These are phyloP conservation scores for Rutidosis leptorrhynchoides DNA, from an alignment of 129 eudicot species.

Conservation along the genomic window DNA sequence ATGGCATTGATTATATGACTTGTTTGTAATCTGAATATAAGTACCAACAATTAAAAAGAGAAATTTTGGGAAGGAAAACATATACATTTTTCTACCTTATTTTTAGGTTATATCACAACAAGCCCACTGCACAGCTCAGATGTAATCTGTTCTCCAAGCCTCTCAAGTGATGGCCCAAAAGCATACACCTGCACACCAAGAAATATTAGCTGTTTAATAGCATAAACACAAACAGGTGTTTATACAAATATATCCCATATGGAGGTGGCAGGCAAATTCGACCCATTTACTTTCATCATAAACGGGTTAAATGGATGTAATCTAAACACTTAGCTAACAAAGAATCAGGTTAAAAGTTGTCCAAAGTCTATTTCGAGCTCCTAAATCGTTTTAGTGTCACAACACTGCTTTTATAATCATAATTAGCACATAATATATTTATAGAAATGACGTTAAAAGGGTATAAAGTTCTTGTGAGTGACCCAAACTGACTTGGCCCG, in stretches of 20 bases:
- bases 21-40: slow-evolving; percentile 23
- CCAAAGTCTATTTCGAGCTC: background rate
- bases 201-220: background rate
- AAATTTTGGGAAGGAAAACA: slow-evolving; percentile 30
- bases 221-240: background rate
- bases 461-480: too few relatives aligned
- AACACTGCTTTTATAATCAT: background rate
- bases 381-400: background rate
- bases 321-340: background rate
- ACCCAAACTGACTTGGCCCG: too few relatives aligned
- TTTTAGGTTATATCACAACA: slow-evolving; percentile 43
- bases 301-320: background rate
- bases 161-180: slow-evolving; percentile 82
- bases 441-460: too few relatives aligned
- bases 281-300: background rate
- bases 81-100: slow-evolving; percentile 47
- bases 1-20: slow-evolving; percentile 29
- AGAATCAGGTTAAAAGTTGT: background rate
- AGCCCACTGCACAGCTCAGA: slow-evolving; percentile 79
- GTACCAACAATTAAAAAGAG: slow-evolving; percentile 18
- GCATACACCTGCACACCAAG: slow-evolving; percentile 69
- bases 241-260: background rate
- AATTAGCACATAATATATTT: background rate
- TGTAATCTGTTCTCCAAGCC: slow-evolving; percentile 92
- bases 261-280: background rate